Base-by-base conservation (phyloP, 2,329 filamentous ascomycete genomes). In the Cordyceps javanica region DNA sequence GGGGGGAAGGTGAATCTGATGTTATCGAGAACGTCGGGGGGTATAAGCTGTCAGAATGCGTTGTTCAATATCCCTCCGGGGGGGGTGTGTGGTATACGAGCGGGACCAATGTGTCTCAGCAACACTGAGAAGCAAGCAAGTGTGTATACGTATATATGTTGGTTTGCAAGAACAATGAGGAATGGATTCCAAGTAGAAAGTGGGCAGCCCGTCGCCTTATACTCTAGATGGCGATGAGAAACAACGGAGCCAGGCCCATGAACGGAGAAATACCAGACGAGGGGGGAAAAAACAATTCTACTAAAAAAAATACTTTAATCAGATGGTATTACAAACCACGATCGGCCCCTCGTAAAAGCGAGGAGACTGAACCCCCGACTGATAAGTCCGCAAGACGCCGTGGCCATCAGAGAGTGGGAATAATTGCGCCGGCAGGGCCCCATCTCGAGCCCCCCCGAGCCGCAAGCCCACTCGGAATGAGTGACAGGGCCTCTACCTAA, bases 381-480 rank as follows among this genome's bases (percentile, higher is more conserved):
- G 30, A 36, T 19, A 54, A 45, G 39, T 54, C 51, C 51, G 51
- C 19, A 26, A 34, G n/a, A n/a, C 39, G 38, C 50, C 50, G 50
- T 38, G 25, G 7, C 10, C 2, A 10, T 11, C 19, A 26, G 51
- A 10, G 23, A 25, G 16, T 16, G 26, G 36, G 48, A 13, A 21
- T 5, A 32, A 41, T 14, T 45, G 5, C n/a, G 41, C 30, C 41
- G 13, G 26, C 9, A 39, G 19, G 28, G 39, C 21, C n/a, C n/a
- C 28, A 26, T 25, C 23, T 16, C 13, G 23, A 7, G 8, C 2
- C 50, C 16, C 49, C 50, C 21, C n/a, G n/a, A 36, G 26, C 11
- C 5, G n/a, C 16, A 13, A 16, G 51, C 13, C 34, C 34, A 19
- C 28, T 28, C 34, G 23, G 36, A 41, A 30, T 19, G 38, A 52